phyloP scores from a whole-genome alignment of 225 moss, liverwort and hornwort genomes.

The Straminergon stramineum region DNA sequence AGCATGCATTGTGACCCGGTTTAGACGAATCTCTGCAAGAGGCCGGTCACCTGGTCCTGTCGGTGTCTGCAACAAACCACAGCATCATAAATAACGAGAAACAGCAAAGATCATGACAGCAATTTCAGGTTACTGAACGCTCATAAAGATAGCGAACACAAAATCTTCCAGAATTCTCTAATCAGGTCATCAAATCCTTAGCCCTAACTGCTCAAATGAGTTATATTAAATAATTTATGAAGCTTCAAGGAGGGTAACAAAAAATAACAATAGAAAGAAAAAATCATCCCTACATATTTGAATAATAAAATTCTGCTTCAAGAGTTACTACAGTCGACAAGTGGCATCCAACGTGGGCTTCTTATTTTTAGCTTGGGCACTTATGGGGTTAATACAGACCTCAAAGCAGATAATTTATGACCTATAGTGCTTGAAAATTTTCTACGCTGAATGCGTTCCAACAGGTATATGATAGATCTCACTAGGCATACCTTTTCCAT shows the following conservation, averaged over 20 bases:
- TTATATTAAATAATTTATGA: background rate
- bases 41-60: slow-evolving; percentile 82
- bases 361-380: background rate
- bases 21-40: slow-evolving; percentile 94
- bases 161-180: background rate
- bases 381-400: background rate
- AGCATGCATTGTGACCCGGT: slow-evolving; percentile 87
- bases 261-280: background rate
- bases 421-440: background rate
- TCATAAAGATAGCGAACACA: background rate
- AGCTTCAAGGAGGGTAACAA: background rate
- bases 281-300: background rate
- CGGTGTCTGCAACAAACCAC: slow-evolving; percentile 65
- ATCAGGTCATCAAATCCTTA: background rate
- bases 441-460: background rate
- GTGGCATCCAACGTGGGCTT: background rate
- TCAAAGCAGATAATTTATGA: background rate
- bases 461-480: background rate
- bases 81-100: background rate
- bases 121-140: background rate
- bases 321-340: too few relatives aligned
- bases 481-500: slow-evolving; percentile 78
- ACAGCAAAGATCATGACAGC: background rate
- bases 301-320: too few relatives aligned
- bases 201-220: background rate